These are phyloP conservation scores for Ambrosia artemisiifolia DNA, from an alignment of 129 eudicot genomes.

Conservation along the genomic window DNA sequence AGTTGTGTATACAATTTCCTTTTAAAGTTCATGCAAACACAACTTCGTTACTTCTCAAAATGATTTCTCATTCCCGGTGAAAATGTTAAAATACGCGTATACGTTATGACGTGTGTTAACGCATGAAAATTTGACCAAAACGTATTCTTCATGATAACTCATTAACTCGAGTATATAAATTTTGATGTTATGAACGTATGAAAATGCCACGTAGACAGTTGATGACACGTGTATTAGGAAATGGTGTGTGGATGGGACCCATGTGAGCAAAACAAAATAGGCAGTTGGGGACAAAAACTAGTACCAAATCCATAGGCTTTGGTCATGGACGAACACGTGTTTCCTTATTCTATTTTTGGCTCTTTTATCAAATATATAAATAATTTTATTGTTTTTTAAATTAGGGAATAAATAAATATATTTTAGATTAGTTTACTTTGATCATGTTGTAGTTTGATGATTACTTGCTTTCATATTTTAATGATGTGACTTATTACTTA, in stretches of 20 bases:
- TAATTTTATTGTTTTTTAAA: not conserved
- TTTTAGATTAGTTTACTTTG: not conserved
- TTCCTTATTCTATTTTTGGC: conserved; percentile 30
- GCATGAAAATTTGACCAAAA: no score
- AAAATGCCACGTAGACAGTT: conserved; percentile 23
- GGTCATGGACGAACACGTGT: conserved; percentile 38
- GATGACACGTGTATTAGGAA: conserved; percentile 24
- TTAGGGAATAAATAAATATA: no score
- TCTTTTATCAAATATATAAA: not conserved
- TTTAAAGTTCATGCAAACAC: no score
- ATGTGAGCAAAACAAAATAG: conserved; percentile 11
- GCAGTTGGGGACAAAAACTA: conserved; percentile 28
- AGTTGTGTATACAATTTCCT: no score
- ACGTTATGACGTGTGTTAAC: no score
- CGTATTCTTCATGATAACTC: no score
- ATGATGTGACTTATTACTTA: not conserved
- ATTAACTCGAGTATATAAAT: no score
- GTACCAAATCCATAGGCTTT: conserved; percentile 30
- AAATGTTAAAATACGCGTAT: no score
- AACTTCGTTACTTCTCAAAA: no score
- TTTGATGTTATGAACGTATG: not conserved
- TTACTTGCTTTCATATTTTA: not conserved
- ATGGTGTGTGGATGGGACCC: conserved; percentile 17
- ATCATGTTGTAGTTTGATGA: not conserved
- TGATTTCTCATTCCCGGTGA: no score